Base-by-base conservation (phyloP, 345 rosid species). In the Salix purpurea region DNA sequence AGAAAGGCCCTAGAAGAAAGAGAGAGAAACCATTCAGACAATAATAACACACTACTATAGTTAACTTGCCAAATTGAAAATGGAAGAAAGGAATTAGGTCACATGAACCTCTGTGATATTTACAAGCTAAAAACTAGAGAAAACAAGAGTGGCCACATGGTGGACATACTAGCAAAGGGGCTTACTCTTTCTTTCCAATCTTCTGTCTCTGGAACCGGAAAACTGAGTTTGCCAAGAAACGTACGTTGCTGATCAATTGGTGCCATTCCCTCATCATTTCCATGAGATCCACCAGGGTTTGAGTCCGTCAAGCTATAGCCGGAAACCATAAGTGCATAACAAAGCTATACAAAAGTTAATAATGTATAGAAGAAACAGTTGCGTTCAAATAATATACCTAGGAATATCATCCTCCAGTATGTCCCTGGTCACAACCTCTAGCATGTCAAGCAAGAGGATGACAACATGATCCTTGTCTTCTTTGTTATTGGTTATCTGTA, bases 361-460 rank as follows among this genome's bases (percentile, higher is more conserved):
- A 67, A 7, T 42, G 30, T 74, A 2, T 36, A 1, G 60, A 0
- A 4, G 69, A 65, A 71, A 12, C 30, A 39, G 76, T 19, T 75
- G 56, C 18, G 34, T 46, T 46, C 52, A 15, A 46, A 44, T 26
- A 7, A 6, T 60, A 44, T 46, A 96, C 99, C 90, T 90, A 37
- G 87, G 76, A 79, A 85, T 84, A 77, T 92, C 98, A 66, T 94
- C 97, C 86, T 80, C 72, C 93, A 92, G 90, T 79, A 96, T 93
- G 80, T 96, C 99, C 80, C 92, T 83, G 73, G 95, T 89, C 67
- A 91, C 97, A 78, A 90, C 97, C 86, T 96, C 99, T 85, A 87
- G 88, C 99, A 96, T 96, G 83, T 96, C 97, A 87, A 91, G 99
- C 86, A 96, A 96, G 76, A 91, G 89, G 76, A 96, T 90, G 72